phyloP scores from a whole-genome alignment of 345 rosid genomes.

The Melaleuca quinquenervia region DNA sequence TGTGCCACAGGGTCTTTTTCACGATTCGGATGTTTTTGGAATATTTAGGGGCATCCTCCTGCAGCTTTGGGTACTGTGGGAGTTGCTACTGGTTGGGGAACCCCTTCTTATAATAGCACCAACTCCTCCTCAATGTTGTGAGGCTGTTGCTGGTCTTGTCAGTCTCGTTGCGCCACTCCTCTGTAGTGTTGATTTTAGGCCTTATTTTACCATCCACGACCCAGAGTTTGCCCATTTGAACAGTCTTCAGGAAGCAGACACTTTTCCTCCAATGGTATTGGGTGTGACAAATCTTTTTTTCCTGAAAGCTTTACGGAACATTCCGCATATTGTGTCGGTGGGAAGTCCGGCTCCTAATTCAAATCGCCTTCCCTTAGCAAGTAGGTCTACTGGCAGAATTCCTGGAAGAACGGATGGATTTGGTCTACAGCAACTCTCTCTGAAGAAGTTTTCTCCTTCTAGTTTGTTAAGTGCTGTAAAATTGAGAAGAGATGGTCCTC shows the following conservation, averaged over 20 bases:
- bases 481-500: constrained; percentile 88
- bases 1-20: constrained; percentile 92
- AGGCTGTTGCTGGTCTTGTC: constrained; percentile 93
- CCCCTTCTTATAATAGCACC: constrained; percentile 91
- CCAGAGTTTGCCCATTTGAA: constrained; percentile 68
- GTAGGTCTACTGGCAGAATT: constrained; percentile 59
- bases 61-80: constrained; percentile 97
- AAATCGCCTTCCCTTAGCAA: constrained; percentile 40
- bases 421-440: constrained; percentile 70
- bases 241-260: constrained; percentile 63
- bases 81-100: constrained; percentile 81
- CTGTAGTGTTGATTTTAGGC: constrained; percentile 93
- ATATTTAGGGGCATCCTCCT: constrained; percentile 63
- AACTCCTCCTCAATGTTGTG: constrained; percentile 92
- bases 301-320: constrained; percentile 72
- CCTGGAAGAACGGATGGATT: constrained; percentile 62
- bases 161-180: constrained; percentile 84
- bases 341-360: constrained; percentile 69
- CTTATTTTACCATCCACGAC: constrained; percentile 94
- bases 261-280: constrained; percentile 86
- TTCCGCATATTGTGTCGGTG: constrained; percentile 89
- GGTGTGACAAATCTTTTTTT: constrained; percentile 96
- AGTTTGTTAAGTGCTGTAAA: constrained; percentile 70
- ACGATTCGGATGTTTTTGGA: constrained; percentile 90
- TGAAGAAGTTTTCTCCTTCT: constrained; percentile 84